Base-by-base conservation (phyloP, 495 filamentous ascomycete species). In the Penicillium subrubescens region DNA sequence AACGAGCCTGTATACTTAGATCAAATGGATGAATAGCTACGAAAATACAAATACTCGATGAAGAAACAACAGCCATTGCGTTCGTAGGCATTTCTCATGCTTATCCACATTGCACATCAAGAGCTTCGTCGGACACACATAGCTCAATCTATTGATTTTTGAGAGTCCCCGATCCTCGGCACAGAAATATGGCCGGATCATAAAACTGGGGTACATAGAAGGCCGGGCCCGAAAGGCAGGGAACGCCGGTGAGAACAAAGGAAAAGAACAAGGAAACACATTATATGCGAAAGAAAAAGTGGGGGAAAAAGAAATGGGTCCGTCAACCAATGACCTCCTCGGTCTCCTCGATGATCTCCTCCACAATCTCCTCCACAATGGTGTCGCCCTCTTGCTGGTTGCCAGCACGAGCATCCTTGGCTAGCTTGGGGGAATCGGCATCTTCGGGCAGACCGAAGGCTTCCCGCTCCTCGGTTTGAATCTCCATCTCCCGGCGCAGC, bases 261-360 rank as follows among this genome's bases (percentile, higher is more conserved):
- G 54, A 69, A 63, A 72, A 66, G 65, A 60, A 31, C 2, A 72
- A 72, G 70, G 69, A 76, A 72, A 75, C 68, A 73, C 74, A 81
- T 78, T 79, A 79, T 67, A 73, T 77, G 75, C 70, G 72, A 73
- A 68, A 67, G 65, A 66, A 69, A 66, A 71, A 73, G 27, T 44
- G 53, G 67, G 46, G 57, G 29, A 31, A 58, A 55, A 62, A 21
- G 34, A 62, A 56, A 44, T 59, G 52, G 58, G 61, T 72, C 71
- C 68, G 69, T 81, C 73, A 81, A 73, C 69, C 75, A 71, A 82
- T 80, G 67, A 93, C 83, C 81, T 98, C 95, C 82, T 97, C 95
- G 59, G 83, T 88, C 85, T 97, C 93, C 78, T 96, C 93, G 58
- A 98, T 83, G 69, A 97, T 92, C 81, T 97, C 93, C 77, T 96